A percentile compares a stretch with the other conserved stretches of the same genome.
Evolutionary conservation across 1,139 yeast genomes (phyloP).

Genomic region (Ogataea hybrid): DNA sequence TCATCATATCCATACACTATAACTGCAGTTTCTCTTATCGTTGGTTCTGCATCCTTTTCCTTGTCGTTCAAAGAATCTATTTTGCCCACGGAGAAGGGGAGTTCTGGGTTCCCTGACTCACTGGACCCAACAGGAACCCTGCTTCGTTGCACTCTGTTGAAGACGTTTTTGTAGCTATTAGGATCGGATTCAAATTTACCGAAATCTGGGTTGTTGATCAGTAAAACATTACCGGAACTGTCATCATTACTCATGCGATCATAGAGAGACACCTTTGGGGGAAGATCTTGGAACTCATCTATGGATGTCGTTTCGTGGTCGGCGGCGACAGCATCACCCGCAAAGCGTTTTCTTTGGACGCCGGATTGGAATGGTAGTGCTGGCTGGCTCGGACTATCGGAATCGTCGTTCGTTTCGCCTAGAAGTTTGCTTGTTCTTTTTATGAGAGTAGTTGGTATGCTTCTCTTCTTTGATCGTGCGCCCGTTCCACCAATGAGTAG

Average conservation of each 20-base stretch:
- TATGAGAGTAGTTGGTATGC: constrained; percentile 50
- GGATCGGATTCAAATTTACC: constrained; percentile 40
- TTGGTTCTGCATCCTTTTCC: constrained; percentile 16
- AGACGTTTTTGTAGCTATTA: constrained; percentile 43
- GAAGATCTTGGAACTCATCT: constrained; percentile 39
- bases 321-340: constrained; percentile 4
- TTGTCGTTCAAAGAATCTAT: constrained; percentile 6
- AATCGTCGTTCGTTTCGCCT: constrained; percentile 26
- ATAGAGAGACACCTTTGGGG: constrained; percentile 60
- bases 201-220: constrained; percentile 23
- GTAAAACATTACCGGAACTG: constrained; percentile 28
- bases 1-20: constrained; percentile 90
- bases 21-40: constrained; percentile 58
- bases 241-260: constrained; percentile 42
- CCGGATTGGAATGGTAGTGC: constrained; percentile 26
- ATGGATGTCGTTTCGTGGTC: constrained; percentile 28
- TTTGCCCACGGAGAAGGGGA: constrained; percentile 14
- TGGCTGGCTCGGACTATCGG: constrained; percentile 29
- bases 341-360: constrained; percentile 25
- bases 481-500: background rate
- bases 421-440: constrained; percentile 38
- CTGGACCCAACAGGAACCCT: constrained; percentile 6
- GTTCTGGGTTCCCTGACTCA: constrained; percentile 6
- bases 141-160: constrained; percentile 35
- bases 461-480: constrained; percentile 45